Conservation (phyloP, 805 yeast species). For the Torulaspora quercuum region DNA sequence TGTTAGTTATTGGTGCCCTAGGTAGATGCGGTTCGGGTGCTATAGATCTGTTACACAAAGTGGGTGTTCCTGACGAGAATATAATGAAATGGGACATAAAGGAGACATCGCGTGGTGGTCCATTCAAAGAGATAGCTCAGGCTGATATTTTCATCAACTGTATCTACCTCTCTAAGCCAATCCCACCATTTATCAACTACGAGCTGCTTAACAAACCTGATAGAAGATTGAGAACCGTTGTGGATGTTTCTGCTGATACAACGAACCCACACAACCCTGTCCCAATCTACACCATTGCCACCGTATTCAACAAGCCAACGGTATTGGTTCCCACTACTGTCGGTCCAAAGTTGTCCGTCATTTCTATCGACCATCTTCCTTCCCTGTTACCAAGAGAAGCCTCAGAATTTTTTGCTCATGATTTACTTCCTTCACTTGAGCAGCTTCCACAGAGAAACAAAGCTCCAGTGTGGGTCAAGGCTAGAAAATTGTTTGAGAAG, state of each 20-base stretch:
- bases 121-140: slow-evolving; percentile 83
- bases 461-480: slow-evolving; percentile 90
- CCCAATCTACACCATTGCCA: slow-evolving; percentile 87
- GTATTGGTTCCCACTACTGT: slow-evolving; percentile 71
- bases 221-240: slow-evolving; percentile 86
- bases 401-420: slow-evolving; percentile 84
- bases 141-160: slow-evolving; percentile 93
- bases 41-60: slow-evolving; percentile 70
- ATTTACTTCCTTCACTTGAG: slow-evolving; percentile 83
- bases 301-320: slow-evolving; percentile 88
- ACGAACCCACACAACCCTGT: slow-evolving; percentile 98
- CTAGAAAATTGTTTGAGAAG: slow-evolving; percentile 75
- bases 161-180: slow-evolving; percentile 89
- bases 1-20: slow-evolving; percentile 90
- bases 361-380: slow-evolving; percentile 95
- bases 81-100: slow-evolving; percentile 93
- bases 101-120: slow-evolving; percentile 96
- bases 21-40: slow-evolving; percentile 99
- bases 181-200: slow-evolving; percentile 81
- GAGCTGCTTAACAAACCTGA: slow-evolving; percentile 59
- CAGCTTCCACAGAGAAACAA: slow-evolving; percentile 76
- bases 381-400: slow-evolving; percentile 95
- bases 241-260: slow-evolving; percentile 98
- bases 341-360: slow-evolving; percentile 86
- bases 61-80: slow-evolving; percentile 83